Evolutionary conservation across 305 asterid species (phyloP), one percentile per base, ranked within the genome.

Genomic region (Striga hermonthica): DNA sequence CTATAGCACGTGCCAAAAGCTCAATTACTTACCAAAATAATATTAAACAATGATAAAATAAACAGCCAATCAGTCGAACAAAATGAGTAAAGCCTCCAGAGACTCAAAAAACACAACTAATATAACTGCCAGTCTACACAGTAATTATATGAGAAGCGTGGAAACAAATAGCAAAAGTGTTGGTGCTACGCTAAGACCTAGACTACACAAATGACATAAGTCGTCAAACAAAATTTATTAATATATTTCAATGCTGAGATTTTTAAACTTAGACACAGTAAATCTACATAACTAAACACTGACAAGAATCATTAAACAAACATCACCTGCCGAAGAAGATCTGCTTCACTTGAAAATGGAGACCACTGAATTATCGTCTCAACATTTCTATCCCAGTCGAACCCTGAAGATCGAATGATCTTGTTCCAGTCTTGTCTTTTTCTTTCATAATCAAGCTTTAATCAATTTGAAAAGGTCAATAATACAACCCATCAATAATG

Each of bases 301-400:
- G 56, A 70, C 54, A 22, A 14, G 39, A 48, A 65, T 54, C 35
- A 45, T 56, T 43, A 34, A 52, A 44, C 56, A 71, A 72, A 41
- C 48, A 39, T 55, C 74, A 90, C 97, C 97, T 92, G 96, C 69
- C 62, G 80, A 70, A 81, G 87, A 78, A 92, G 97, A 73, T 89
- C 96, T 55, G 69, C 83, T 84, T 87, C 98, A 67, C 87, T 80
- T 67, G 88, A 76, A 72, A 89, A 92, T 31, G 97, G 96, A 64
- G 98, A 92, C 98, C 98, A 92, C 44, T 86, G 81, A 69, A 87
- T 75, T 69, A 92, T 73, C 62, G 97, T 78, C 53, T 86, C 95
- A 50, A 89, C 81, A 77, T 89, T 92, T 52, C 56, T 75, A 53
- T 77, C 72, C 97, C 97, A 90, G 75, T 90, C 96, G 58, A 63